Percentiles rank a stretch among this genome's conserved stretches.
phyloP scores from a whole-genome alignment of 352 stramenopile species.

The Phytophthora boehmeriae region DNA sequence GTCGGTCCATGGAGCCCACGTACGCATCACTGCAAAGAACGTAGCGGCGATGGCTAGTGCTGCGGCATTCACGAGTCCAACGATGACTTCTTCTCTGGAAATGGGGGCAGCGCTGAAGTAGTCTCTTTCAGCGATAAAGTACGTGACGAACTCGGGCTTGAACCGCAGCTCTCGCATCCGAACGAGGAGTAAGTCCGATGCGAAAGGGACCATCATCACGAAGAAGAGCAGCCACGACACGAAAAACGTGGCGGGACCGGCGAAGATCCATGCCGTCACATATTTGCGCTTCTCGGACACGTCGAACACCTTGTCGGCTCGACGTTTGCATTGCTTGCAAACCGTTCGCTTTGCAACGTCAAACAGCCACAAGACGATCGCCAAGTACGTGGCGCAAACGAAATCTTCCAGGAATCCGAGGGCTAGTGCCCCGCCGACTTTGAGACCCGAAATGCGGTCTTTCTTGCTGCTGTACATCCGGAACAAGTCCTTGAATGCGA shows the following conservation, averaged over 20 bases:
- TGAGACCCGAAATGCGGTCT: background rate
- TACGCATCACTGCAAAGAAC: constrained; percentile 14
- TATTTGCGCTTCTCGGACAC: background rate
- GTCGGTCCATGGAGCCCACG: constrained; percentile 17
- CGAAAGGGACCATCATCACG: constrained; percentile 22
- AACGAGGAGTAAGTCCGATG: constrained; percentile 35
- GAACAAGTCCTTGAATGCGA: background rate
- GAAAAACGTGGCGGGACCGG: background rate
- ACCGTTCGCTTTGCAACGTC: constrained; percentile 2
- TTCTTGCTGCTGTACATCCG: background rate
- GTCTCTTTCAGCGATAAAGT: constrained; percentile 33
- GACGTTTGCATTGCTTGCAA: background rate
- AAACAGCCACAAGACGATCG: background rate
- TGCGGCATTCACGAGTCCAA: constrained; percentile 17
- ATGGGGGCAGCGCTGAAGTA: constrained; percentile 27
- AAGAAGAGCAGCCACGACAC: constrained; percentile 8
- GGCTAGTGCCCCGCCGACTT: background rate
- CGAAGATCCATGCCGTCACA: background rate
- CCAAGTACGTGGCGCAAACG: constrained; percentile 7
- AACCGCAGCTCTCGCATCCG: constrained; percentile 34
- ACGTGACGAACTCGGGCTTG: constrained; percentile 38
- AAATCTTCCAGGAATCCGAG: background rate
- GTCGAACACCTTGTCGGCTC: background rate
- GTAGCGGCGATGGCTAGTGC: constrained; percentile 4
- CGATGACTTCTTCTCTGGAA: constrained; percentile 12